A percentile compares a stretch with the other conserved stretches of the same genome.
These are phyloP conservation scores for Penicillium cinerascens DNA, from an alignment of 495 filamentous ascomycete genomes.

Conservation along the genomic window DNA sequence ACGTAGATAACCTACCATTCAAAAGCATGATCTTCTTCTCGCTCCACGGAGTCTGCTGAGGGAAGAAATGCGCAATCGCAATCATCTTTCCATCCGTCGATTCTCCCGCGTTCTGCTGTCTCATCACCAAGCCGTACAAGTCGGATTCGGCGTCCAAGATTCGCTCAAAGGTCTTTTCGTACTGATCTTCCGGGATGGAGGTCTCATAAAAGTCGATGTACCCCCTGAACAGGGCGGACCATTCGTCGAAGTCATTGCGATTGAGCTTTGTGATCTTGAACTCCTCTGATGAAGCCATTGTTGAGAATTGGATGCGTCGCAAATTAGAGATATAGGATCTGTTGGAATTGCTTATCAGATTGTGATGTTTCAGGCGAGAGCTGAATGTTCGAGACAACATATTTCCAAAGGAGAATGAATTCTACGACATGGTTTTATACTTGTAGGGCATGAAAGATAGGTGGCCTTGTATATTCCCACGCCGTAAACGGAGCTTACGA, in stretches of 20 bases:
- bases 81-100: slow-evolving; percentile 8
- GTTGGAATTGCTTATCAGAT: neutral
- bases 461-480: neutral
- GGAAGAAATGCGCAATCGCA: slow-evolving; percentile 12
- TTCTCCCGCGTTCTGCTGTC: neutral
- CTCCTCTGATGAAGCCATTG: slow-evolving; percentile 4
- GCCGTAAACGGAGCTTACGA: neutral
- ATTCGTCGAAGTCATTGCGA: slow-evolving; percentile 7
- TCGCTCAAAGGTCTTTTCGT: slow-evolving; percentile 7
- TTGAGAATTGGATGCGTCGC: neutral
- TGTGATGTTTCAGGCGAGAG: neutral
- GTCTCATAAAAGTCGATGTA: slow-evolving; percentile 12
- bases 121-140: slow-evolving; percentile 6
- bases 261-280: slow-evolving; percentile 8
- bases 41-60: slow-evolving; percentile 10
- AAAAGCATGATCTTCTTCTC: slow-evolving; percentile 11
- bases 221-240: slow-evolving; percentile 2
- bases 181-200: slow-evolving; percentile 8
- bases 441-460: neutral
- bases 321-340: neutral
- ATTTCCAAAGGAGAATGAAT: no score
- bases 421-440: neutral
- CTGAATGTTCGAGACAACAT: neutral
- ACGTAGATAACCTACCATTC: neutral
- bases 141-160: slow-evolving; percentile 3